Evolutionary conservation across 352 stramenopile genomes (phyloP), one percentile per base, ranked within the genome.

Genomic region (Phytopythium mirpurense): DNA sequence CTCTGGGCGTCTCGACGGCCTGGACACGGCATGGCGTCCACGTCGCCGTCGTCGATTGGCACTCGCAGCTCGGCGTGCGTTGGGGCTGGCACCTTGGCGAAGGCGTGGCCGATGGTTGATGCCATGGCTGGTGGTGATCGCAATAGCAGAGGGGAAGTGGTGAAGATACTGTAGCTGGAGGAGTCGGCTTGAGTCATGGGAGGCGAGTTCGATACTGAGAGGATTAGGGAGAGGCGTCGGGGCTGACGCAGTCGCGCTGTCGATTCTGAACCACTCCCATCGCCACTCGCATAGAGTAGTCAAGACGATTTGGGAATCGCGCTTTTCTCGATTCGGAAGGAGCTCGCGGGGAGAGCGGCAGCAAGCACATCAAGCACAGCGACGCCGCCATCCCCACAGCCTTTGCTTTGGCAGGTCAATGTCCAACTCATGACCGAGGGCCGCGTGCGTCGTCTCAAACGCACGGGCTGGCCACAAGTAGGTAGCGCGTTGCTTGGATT

Each of bases 171-270:
- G n/a, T n/a, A n/a, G n/a, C n/a, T n/a, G n/a, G 40, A 12, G 40
- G 40, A 46, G 40, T 2, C 40, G 40, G 31, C 40, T 46, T 46
- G 40, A 46, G 40, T 14, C 40, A 46, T 46, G 40, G n/a, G 40
- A 46, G 40, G 40, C 21, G 23, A 46, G 19, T 46, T 46, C 23
- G 40, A 14, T 5, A 46, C 29, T 46, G 40, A 31, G 19, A 3
- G 3, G 15, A 24, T 8, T 21, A 6, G 5, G 9, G 29, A 32
- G 29, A 9, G 29, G 29, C 29, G 5, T 32, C 9, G n/a, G n/a
- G n/a, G n/a, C n/a, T n/a, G n/a, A n/a, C n/a, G n/a, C n/a, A n/a
- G 36, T 24, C 36, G 23, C 18, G 36, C n/a, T 10, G 18, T 10
- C 4, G 36, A 44, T 44, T 44, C 38, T 44, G 38, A 44, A 44